Base-by-base conservation (phyloP, 2,329 filamentous ascomycete genomes). In the Verticillium albo-atrum region DNA sequence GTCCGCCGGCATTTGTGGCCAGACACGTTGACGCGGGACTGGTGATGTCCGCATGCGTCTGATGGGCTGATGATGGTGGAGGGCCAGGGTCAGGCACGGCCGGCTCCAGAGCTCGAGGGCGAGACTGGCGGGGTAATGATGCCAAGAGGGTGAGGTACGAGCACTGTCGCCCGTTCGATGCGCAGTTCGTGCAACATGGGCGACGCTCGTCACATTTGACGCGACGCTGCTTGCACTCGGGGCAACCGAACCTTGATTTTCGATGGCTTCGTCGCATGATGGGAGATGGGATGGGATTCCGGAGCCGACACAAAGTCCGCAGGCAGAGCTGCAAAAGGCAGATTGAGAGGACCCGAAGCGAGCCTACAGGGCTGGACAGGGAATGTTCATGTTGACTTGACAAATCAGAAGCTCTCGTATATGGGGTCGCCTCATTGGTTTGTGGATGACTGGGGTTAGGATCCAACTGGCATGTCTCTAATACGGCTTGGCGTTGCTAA, bases 171-270 rank as follows among this genome's bases (percentile, higher is more conserved):
- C 74, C 69, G 28, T 71, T 72, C 32, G 72, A 71, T n/a, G 68
- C 64, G 62, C 77, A 79, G 59, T 78, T 76, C 47, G 68, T 70
- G 62, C 77, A 79, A 3, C 68, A 59, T 0, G 77, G 77, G 2
- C 70, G 71, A 5, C 61, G 69, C 65, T 79, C 76, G 60, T 79
- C 77, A 66, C 77, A 79, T 32, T 75, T 75, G 54, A 75, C 75
- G 37, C 77, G 75, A 2, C 75, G 69, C 17, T 72, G 65, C 64
- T 77, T 77, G 66, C 75, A 77, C 62, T 75, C 73, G 57, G 62
- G 68, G 61, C 75, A 77, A 42, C 75, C 75, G 55, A 73, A 75
- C 12, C 74, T 68, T 10, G 75, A 77, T 61, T 77, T 77, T 52
- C 72, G 70, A 66, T 76, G 74, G 17, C 14, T 2, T 17, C 35